These are phyloP conservation scores for Arachnopeziza araneosa DNA, from an alignment of 2,329 filamentous ascomycete genomes.

Conservation along the genomic window DNA sequence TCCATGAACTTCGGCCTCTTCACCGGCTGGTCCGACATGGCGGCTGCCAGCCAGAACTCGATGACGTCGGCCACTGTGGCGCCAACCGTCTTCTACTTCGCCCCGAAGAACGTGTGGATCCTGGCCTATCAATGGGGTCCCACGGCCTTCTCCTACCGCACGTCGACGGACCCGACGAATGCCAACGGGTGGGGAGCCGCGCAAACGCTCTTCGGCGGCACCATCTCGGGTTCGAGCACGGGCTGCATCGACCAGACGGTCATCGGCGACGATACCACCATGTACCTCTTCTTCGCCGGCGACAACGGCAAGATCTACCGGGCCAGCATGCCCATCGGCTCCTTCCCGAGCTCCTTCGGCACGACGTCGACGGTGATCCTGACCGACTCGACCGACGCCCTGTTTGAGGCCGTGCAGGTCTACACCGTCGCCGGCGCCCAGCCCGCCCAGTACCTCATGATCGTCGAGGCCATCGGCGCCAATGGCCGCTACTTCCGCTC, in stretches of 20 bases:
- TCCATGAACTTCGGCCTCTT: constrained; percentile 55
- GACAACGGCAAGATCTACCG: constrained; percentile 65
- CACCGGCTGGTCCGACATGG: constrained; percentile 47
- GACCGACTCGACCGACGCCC: constrained; percentile 47
- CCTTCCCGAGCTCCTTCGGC: constrained; percentile 58
- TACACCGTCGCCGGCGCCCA: constrained; percentile 53
- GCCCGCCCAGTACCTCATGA: constrained; percentile 57
- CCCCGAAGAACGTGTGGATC: constrained; percentile 57
- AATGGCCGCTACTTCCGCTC: constrained; percentile 61
- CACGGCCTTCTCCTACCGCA: constrained; percentile 54
- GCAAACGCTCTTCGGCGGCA: constrained; percentile 51
- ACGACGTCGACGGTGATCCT: constrained; percentile 43
- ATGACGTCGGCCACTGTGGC: constrained; percentile 47
- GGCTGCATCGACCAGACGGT: constrained; percentile 54
- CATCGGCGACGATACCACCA: constrained; percentile 54
- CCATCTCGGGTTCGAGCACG: constrained; percentile 43
- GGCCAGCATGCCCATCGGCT: constrained; percentile 53
- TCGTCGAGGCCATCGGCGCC: constrained; percentile 56
- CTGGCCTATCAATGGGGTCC: constrained; percentile 61
- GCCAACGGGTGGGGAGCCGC: constrained; percentile 50
- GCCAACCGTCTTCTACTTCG: constrained; percentile 58
- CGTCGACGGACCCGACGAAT: constrained; percentile 51
- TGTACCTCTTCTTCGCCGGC: constrained; percentile 64
- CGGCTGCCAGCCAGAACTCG: constrained; percentile 44
- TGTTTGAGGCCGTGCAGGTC: constrained; percentile 63